Evolutionary conservation across 2,329 filamentous ascomycete species (phyloP), one percentile per base, ranked within the genome.

Genomic region (Phialophora chinensis): DNA sequence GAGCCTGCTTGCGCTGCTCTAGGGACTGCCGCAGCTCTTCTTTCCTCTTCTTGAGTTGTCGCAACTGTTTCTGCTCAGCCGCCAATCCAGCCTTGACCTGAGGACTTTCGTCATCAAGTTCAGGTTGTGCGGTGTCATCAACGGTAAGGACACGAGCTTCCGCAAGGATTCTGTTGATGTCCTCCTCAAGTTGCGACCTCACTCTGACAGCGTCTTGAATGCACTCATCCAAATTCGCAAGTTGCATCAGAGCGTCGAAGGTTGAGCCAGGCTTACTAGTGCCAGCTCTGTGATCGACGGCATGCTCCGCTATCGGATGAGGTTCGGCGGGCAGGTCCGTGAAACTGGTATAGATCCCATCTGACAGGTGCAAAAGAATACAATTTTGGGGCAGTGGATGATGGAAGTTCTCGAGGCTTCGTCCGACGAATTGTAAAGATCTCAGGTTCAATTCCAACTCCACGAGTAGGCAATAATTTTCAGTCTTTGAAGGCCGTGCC

Each of bases 161-260:
- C 1, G 62, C 42, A 27, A 73, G 64, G 23, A 72, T 52, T 7
- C 62, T 66, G 55, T 91, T 91, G 70, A 97, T 96, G 70, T 97
- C 91, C n/a, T 84, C 80, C 56, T 91, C 88, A 8, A 98, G 83
- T 61, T 85, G 84, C 66, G 91, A 87, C 14, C 91, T 88, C 0
- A 92, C 96, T 1, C 88, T 86, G 10, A 97, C 80, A 1, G 93
- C 93, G 77, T 98, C 94, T 75, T 96, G 92, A 27, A 97, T 91
- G 62, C 93, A 96, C 75, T 91, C 91, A 69, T 97, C 92, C 17
- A 98, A 84, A 65, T 93, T 97, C 5, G 91, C 90, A 11, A 98
- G 83, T 67, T 91, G 90, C 89, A 97, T 94, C 23, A 98, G 82
- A 1, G 91, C 88, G 74, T 92, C 93, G 77, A 96, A 97, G 0